Base-by-base conservation (phyloP, 352 stramenopile species). In the Pythium angustatum region DNA sequence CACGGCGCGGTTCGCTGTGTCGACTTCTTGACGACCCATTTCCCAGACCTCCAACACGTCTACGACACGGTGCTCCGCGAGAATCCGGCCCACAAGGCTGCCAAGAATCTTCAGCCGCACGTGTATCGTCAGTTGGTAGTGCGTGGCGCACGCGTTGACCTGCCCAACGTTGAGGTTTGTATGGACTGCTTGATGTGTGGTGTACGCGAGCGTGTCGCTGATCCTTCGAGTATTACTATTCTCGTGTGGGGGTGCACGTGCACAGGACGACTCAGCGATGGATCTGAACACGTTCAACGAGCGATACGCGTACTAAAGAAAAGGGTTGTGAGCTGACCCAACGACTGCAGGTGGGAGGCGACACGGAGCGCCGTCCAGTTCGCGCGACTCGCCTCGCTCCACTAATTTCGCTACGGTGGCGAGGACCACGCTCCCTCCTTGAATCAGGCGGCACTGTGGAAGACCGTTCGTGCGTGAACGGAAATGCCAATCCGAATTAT, bases 81-180 rank as follows among this genome's bases (percentile, higher is more conserved):
- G 59, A 88, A 69, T 34, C 71, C 83, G 45, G 72, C 69, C 10
- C 81, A 90, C 58, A 85, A 88, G 63, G 81, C 83, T 0, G 81
- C 79, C 2, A 88, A 85, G 49, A 58, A 71, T 15, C 57, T 81
- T 12, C 77, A 90, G 10, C 70, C 71, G 0, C 48, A 66, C 11
- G 49, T 88, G n/a, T 87, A 87, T 36, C 57, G 52, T 0, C 61
- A 86, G 14, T 62, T 92, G 2, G 56, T 59, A 0, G 51, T 40
- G 4, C 51, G 64, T 30, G 81, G 81, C 0, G 62, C 78, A 17
- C 72, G 71, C 27, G 61, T 79, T n/a, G 68, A 88, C 31, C 28
- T 86, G 33, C 77, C 90, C 48, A 90, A 92, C 36, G 26, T 77
- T 12, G 76, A 90, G 71, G 82, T 91, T n/a, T n/a, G n/a, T n/a